Percentiles rank a stretch among this genome's conserved stretches.
These are phyloP conservation scores for Neonothopanus nambi DNA, from an alignment of 1,284 basidiomycete species.

Conservation along the genomic window DNA sequence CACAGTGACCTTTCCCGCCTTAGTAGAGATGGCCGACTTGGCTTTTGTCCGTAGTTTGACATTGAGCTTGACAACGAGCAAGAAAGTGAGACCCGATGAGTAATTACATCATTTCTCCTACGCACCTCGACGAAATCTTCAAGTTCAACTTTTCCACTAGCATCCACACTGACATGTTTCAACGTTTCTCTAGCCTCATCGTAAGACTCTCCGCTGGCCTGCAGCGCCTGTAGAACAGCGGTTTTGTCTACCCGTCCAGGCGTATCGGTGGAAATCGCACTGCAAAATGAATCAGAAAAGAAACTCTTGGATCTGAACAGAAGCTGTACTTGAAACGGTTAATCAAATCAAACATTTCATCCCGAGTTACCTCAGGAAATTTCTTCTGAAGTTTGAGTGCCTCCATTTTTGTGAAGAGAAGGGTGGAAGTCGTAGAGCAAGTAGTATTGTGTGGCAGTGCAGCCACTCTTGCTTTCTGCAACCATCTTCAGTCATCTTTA, in stretches of 20 bases:
- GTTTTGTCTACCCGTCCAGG: slow-evolving; percentile 87
- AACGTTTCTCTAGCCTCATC: slow-evolving; percentile 89
- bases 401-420: slow-evolving; percentile 63
- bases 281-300: slow-evolving; percentile 31
- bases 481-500: no score
- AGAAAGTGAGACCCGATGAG: slow-evolving; percentile 19
- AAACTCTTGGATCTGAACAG: not conserved
- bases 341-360: slow-evolving; percentile 93
- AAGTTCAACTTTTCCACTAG: slow-evolving; percentile 93
- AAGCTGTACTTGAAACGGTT: slow-evolving; percentile 88
- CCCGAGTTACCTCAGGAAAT: slow-evolving; percentile 87
- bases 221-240: slow-evolving; percentile 74
- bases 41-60: slow-evolving; percentile 74
- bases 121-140: slow-evolving; percentile 97
- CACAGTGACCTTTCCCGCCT: slow-evolving; percentile 91
- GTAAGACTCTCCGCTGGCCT: slow-evolving; percentile 84
- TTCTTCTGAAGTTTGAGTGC: slow-evolving; percentile 90
- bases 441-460: no score
- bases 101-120: slow-evolving; percentile 20
- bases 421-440: slow-evolving; percentile 1
- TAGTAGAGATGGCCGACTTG: slow-evolving; percentile 62
- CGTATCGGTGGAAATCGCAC: slow-evolving; percentile 81
- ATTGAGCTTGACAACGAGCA: slow-evolving; percentile 58
- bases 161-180: slow-evolving; percentile 93
- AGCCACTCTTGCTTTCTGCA: no score